Evolutionary conservation across 495 filamentous ascomycete species (phyloP).

Genomic region (Xylaria acuta): DNA sequence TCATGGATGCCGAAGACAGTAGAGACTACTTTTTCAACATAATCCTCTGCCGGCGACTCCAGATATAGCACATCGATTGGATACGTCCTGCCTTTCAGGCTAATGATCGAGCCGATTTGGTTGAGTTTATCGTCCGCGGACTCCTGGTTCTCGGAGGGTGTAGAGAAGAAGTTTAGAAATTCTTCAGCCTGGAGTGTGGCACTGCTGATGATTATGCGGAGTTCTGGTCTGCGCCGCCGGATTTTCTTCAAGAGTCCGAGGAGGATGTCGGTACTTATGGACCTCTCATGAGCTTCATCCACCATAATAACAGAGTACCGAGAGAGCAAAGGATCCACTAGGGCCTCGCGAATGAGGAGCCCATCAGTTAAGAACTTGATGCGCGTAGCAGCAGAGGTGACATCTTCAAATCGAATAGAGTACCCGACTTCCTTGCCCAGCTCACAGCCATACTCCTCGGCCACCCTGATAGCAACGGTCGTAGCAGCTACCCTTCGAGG

Average conservation of each 20-base stretch:
- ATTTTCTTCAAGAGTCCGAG: conserved; percentile 97
- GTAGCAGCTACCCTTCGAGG: conserved; percentile 92
- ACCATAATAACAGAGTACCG: conserved; percentile 98
- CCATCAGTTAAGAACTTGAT: conserved; percentile 99
- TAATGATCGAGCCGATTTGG: conserved; percentile 75
- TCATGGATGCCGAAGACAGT: conserved; percentile 93
- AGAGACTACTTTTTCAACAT: conserved; percentile 83
- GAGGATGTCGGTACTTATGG: conserved; percentile 91
- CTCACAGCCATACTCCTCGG: conserved; percentile 90
- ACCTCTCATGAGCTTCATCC: conserved; percentile 96
- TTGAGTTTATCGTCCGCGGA: conserved; percentile 46
- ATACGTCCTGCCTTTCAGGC: conserved; percentile 88
- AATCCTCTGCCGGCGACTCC: conserved; percentile 81
- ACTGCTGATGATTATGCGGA: conserved; percentile 91
- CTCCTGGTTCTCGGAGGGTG: conserved; percentile 51
- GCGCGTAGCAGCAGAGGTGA: conserved; percentile 82
- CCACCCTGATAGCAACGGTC: conserved; percentile 88
- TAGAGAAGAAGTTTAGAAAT: conserved; percentile 82
- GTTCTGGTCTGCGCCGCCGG: conserved; percentile 75
- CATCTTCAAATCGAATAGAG: conserved; percentile 94
- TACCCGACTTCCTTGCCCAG: conserved; percentile 96
- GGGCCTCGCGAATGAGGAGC: conserved; percentile 88
- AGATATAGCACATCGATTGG: conserved; percentile 90
- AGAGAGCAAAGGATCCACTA: conserved; percentile 90
- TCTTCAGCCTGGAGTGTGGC: conserved; percentile 92